Base-by-base conservation (phyloP, 306 rosid species). In the Fagus crenata region DNA sequence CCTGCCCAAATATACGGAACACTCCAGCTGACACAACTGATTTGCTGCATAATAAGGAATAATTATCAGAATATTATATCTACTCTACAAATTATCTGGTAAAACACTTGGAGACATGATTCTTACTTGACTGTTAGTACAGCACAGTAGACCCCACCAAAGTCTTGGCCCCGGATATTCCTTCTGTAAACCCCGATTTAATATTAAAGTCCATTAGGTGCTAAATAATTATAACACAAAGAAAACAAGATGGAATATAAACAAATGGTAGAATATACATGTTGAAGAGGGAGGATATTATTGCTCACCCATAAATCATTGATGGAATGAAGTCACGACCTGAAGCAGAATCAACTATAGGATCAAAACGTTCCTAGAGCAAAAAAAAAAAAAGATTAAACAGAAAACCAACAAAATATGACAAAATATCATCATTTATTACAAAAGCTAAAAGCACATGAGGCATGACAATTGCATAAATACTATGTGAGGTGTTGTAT, bases 71-170 rank as follows among this genome's bases (percentile, higher is more conserved):
- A 73, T 59, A 36, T 78, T 69, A 58, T 31, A 40, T 42, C 6
- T 33, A 2, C 49, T 22, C 18, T 2, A 72, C 14, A 28, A 76
- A 75, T 63, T 5, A 1, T 28, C 17, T n/a, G 4, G 32, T 72
- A 56, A 67, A n/a, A 56, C 42, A 53, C 39, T 76, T 6, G 68
- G 0, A n/a, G 74, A 35, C 49, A 39, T 43, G 2, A 70, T 78
- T 4, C 98, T 87, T 83, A 96, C 99, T 96, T 86, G 79, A 93
- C 91, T 14, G 93, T 92, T 37, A 96, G 83, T 69, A 96, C 84
- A 6, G 96, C 98, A 87, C 99, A 92, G 81, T 91, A 91, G 85
- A 96, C 89, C 73, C 98, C 93, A 28, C 89, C 90, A 82, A 92
- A 93, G 56, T 96, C 99, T 77, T 93, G 98, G 73, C 96, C 96